phyloP scores from a whole-genome alignment of 257 asterid genomes.

The Parsonsia alboflavescens region DNA sequence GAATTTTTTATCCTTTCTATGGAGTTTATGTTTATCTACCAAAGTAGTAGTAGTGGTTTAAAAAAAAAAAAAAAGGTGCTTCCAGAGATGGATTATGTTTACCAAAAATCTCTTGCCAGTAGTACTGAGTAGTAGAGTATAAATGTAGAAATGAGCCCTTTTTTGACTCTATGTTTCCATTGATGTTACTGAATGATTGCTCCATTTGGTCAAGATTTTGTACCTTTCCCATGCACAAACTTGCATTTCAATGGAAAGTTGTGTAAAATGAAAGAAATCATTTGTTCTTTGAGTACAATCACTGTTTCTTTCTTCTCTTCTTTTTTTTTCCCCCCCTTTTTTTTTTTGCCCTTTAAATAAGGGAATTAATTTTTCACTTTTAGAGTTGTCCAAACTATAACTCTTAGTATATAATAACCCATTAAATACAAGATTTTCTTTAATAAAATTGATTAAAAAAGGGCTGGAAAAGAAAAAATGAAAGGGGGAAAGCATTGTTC shows the following conservation, averaged over 20 bases:
- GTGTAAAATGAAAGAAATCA: background rate
- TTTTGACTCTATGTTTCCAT: background rate
- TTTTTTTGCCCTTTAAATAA: too few relatives aligned
- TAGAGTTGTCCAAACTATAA: too few relatives aligned
- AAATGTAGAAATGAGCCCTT: background rate
- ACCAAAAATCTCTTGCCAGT: background rate
- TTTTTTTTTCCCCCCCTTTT: constrained; percentile 32
- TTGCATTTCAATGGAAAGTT: background rate
- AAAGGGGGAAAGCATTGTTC: too few relatives aligned
- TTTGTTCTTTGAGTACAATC: background rate
- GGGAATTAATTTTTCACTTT: too few relatives aligned
- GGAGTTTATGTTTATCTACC: background rate
- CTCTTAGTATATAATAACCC: too few relatives aligned
- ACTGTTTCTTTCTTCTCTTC: background rate
- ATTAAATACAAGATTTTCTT: too few relatives aligned
- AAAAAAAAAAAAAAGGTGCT: background rate
- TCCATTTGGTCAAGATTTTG: constrained; percentile 5
- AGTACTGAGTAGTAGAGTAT: background rate
- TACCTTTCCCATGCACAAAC: constrained; percentile 5
- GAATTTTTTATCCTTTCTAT: background rate
- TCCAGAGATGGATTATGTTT: background rate
- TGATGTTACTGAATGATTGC: background rate
- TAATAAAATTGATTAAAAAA: too few relatives aligned
- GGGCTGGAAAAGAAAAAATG: too few relatives aligned
- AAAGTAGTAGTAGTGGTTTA: too few relatives aligned